phyloP scores from a whole-genome alignment of 2,329 filamentous ascomycete genomes.

The Ceratocystis cacaofunesta region DNA sequence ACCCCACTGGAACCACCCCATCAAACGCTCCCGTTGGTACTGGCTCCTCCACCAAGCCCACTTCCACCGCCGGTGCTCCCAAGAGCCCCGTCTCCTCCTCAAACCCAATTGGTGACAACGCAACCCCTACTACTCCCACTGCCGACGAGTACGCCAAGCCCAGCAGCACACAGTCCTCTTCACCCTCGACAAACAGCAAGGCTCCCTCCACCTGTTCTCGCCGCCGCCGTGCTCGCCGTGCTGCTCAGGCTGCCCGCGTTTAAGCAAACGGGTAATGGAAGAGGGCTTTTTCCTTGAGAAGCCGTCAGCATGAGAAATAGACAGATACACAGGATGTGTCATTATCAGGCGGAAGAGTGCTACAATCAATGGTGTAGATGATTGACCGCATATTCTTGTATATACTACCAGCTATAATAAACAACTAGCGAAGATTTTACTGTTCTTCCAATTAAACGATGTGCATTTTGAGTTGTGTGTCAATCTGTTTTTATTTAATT shows the following conservation, averaged over 20 bases:
- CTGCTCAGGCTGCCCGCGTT: background rate
- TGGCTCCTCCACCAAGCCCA: background rate
- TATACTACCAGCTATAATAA: background rate
- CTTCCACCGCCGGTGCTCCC: too few relatives aligned
- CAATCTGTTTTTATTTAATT: background rate
- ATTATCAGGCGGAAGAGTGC: too few relatives aligned
- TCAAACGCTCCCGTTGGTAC: slow-evolving; percentile 8
- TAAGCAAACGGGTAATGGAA: background rate
- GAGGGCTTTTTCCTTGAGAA: background rate
- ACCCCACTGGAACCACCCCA: slow-evolving; percentile 10
- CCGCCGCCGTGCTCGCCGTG: slow-evolving; percentile 10
- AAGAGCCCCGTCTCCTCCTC: background rate
- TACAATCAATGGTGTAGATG: too few relatives aligned
- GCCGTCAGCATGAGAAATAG: too few relatives aligned
- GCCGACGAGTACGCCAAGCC: background rate
- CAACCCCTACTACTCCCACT: slow-evolving; percentile 7
- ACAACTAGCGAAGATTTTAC: background rate
- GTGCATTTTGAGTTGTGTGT: background rate
- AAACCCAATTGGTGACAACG: background rate
- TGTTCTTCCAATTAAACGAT: background rate
- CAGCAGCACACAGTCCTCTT: background rate
- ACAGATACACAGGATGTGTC: too few relatives aligned
- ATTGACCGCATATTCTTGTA: background rate
- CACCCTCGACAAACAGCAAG: background rate
- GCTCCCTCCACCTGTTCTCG: background rate